Percentiles rank a stretch among this genome's conserved stretches.
These are phyloP conservation scores for Paracorniculantispora psalliotae DNA, from an alignment of 2,329 filamentous ascomycete species.

Conservation along the genomic window DNA sequence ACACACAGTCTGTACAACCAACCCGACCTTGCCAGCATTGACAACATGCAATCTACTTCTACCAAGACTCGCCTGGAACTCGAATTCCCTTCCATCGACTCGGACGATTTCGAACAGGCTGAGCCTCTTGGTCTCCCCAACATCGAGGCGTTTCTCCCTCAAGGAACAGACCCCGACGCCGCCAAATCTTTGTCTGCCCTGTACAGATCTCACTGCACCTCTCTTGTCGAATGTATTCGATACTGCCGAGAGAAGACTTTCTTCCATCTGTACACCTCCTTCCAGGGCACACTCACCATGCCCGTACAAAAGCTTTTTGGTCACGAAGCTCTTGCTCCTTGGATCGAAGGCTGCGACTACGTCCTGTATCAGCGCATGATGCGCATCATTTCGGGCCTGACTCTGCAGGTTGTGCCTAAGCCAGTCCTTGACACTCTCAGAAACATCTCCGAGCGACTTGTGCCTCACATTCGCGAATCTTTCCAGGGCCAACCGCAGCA, in stretches of 20 bases:
- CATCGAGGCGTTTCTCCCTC: conserved; percentile 75
- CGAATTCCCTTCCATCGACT: conserved; percentile 54
- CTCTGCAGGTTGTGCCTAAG: conserved; percentile 85
- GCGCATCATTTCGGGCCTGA: conserved; percentile 81
- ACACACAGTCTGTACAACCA: conserved; percentile 54
- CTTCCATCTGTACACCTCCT: conserved; percentile 89
- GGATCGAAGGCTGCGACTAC: conserved; percentile 96
- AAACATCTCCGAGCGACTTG: conserved; percentile 77
- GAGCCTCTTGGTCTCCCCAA: conserved; percentile 76
- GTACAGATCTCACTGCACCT: conserved; percentile 92
- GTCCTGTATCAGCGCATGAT: conserved; percentile 97
- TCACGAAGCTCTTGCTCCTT: conserved; percentile 73
- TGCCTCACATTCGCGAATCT: conserved; percentile 74
- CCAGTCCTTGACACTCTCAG: conserved; percentile 81
- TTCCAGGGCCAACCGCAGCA: conserved; percentile 83
- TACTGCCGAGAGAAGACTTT: conserved; percentile 97
- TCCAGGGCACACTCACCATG: conserved; percentile 93
- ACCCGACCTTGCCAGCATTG: conserved; percentile 49
- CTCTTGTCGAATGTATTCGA: conserved; percentile 88
- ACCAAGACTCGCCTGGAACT: conserved; percentile 56
- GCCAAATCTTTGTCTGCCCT: conserved; percentile 80
- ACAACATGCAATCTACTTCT: conserved; percentile 53
- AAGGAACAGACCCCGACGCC: conserved; percentile 78
- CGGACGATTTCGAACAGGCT: conserved; percentile 51
- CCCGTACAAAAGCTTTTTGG: conserved; percentile 90